These are phyloP conservation scores for Tolypocladium cylindrosporum DNA, from an alignment of 2,329 filamentous ascomycete species.

Conservation along the genomic window DNA sequence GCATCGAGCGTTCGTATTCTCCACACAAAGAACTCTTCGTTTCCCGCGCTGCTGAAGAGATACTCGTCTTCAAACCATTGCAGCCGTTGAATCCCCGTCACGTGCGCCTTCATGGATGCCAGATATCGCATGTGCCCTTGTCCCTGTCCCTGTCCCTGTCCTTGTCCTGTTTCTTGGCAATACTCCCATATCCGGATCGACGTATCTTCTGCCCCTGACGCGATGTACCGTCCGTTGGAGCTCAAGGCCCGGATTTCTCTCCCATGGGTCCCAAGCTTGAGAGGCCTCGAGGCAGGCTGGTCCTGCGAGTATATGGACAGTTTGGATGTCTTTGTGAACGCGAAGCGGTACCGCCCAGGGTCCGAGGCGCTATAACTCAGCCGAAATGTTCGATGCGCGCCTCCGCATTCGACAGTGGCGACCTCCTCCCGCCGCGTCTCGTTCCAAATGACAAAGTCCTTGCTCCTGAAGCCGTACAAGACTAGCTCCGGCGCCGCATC, in stretches of 20 bases:
- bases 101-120: constrained; percentile 65
- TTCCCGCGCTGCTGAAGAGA: constrained; percentile 78
- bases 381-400: constrained; percentile 72
- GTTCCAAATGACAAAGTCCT: constrained; percentile 74
- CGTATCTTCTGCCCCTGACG: constrained; percentile 65
- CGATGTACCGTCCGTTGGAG: constrained; percentile 33
- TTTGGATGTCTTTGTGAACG: constrained; percentile 63
- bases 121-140: constrained; percentile 34
- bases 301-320: constrained; percentile 37
- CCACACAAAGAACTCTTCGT: constrained; percentile 88
- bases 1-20: constrained; percentile 45
- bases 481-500: constrained; percentile 43
- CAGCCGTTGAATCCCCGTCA: constrained; percentile 72
- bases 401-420: constrained; percentile 69
- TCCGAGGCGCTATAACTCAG: constrained; percentile 20
- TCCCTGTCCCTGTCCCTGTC: neutral
- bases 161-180: constrained; percentile 5
- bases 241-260: constrained; percentile 62
- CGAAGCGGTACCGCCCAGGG: constrained; percentile 37
- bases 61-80: constrained; percentile 63
- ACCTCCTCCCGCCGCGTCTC: constrained; percentile 60
- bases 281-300: constrained; percentile 26
- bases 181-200: constrained; percentile 63
- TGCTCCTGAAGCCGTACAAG: constrained; percentile 73
- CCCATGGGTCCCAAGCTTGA: constrained; percentile 70